Evolutionary conservation across 805 yeast genomes (phyloP).

Genomic region (Jamesozyma jinghongensis): DNA sequence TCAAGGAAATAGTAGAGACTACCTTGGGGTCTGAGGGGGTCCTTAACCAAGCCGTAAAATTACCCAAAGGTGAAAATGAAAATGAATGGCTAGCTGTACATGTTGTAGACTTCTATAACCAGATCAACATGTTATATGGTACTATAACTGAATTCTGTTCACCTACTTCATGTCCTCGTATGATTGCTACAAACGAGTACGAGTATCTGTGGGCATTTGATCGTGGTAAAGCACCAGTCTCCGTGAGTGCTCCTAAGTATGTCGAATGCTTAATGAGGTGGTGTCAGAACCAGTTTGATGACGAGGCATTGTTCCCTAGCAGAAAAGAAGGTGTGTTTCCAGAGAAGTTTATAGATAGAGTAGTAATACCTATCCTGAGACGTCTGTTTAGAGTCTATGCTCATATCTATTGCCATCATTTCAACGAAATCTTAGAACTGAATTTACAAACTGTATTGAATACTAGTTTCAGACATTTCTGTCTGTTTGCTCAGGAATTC

Average conservation of each 20-base stretch:
- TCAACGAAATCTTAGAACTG: constrained; percentile 86
- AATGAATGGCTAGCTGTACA: constrained; percentile 97
- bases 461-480: constrained; percentile 90
- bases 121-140: constrained; percentile 92
- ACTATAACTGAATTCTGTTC: constrained; percentile 95
- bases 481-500: constrained; percentile 79
- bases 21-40: constrained; percentile 91
- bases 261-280: constrained; percentile 90
- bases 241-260: constrained; percentile 90
- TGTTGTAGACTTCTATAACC: constrained; percentile 95
- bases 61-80: constrained; percentile 85
- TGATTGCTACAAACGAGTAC: constrained; percentile 96
- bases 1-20: constrained; percentile 85
- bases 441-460: constrained; percentile 89
- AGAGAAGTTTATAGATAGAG: constrained; percentile 56
- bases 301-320: constrained; percentile 82
- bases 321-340: constrained; percentile 91
- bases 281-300: constrained; percentile 89
- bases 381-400: constrained; percentile 92
- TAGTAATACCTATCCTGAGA: constrained; percentile 80
- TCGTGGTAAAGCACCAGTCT: constrained; percentile 58
- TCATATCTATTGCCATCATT: constrained; percentile 95
- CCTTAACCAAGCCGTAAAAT: constrained; percentile 81
- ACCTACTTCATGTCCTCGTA: constrained; percentile 86
- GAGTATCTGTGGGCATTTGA: constrained; percentile 96